phyloP scores from a whole-genome alignment of 106 monocot species.

The Dendrobium huoshanense region DNA sequence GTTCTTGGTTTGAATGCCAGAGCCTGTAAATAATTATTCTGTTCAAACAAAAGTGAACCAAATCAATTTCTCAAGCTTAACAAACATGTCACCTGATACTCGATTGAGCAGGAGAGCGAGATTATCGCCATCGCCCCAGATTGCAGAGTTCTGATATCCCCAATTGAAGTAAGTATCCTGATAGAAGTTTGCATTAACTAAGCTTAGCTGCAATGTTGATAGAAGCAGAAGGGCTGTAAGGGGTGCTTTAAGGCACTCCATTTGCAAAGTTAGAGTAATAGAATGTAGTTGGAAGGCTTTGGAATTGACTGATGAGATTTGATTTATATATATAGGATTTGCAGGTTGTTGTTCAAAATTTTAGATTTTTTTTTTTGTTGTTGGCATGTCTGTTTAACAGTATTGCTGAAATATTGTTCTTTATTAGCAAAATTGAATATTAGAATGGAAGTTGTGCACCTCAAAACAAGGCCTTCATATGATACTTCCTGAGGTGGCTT shows the following conservation, averaged over 20 bases:
- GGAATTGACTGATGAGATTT: neutral
- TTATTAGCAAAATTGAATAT: neutral
- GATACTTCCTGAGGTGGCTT: no score
- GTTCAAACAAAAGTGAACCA: neutral
- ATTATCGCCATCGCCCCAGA: constrained; percentile 29
- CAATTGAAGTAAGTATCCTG: constrained; percentile 27
- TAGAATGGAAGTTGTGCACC: neutral
- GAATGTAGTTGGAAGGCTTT: neutral
- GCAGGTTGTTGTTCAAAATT: neutral
- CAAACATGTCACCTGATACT: constrained; percentile 23
- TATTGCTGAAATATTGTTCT: neutral
- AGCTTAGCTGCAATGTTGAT: neutral
- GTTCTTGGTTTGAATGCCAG: constrained; percentile 20
- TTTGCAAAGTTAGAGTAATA: neutral
- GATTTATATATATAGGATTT: constrained; percentile 1
- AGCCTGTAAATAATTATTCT: neutral
- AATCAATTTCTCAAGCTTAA: neutral
- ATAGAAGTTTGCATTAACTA: constrained; percentile 24
- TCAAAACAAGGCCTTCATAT: neutral
- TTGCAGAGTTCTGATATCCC: constrained; percentile 31
- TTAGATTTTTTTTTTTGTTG: neutral
- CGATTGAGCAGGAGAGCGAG: constrained; percentile 30
- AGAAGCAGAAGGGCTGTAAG: constrained; percentile 10
- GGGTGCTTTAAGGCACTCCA: constrained; percentile 10
- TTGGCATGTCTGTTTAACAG: constrained; percentile 3